These are phyloP conservation scores for Talaromyces sp. DNA, from an alignment of 2,329 filamentous ascomycete species.

Conservation along the genomic window DNA sequence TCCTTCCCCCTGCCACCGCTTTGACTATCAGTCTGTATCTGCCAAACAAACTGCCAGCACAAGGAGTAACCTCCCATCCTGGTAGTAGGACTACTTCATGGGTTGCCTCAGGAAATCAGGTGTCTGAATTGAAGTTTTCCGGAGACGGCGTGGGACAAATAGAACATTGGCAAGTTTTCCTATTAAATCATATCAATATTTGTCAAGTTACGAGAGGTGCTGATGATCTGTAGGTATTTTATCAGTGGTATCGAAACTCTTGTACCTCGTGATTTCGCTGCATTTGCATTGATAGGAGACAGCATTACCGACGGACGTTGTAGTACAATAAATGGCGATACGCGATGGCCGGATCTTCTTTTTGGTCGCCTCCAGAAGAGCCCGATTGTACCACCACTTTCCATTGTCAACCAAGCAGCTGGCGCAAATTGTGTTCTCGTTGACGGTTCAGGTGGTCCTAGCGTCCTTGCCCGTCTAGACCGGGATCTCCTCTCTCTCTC, in stretches of 20 bases:
- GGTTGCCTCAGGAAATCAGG: slow-evolving; percentile 58
- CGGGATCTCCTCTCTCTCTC: slow-evolving; percentile 61
- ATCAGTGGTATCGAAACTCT: slow-evolving; percentile 58
- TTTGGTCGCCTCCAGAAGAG: slow-evolving; percentile 51
- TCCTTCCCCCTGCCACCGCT: slow-evolving; percentile 49
- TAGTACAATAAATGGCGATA: slow-evolving; percentile 56
- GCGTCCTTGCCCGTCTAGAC: slow-evolving; percentile 58
- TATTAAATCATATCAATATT: too few relatives aligned
- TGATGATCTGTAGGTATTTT: slow-evolving; percentile 53
- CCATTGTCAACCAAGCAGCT: slow-evolving; percentile 63
- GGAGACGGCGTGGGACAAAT: slow-evolving; percentile 34
- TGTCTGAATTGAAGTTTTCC: slow-evolving; percentile 48
- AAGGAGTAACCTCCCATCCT: slow-evolving; percentile 61
- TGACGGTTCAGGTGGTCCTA: slow-evolving; percentile 59
- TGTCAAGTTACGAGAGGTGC: neutral
- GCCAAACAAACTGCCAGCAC: slow-evolving; percentile 54
- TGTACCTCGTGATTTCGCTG: slow-evolving; percentile 42
- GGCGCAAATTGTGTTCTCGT: slow-evolving; percentile 65
- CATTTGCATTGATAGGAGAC: slow-evolving; percentile 59
- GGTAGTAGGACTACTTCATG: slow-evolving; percentile 63
- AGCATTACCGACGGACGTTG: slow-evolving; percentile 64
- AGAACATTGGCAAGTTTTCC: slow-evolving; percentile 43
- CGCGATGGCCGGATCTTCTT: slow-evolving; percentile 56
- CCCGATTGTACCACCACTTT: slow-evolving; percentile 48
- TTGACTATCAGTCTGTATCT: slow-evolving; percentile 60